Base-by-base conservation (phyloP, 345 rosid genomes). In the Noccaea caerulescens region DNA sequence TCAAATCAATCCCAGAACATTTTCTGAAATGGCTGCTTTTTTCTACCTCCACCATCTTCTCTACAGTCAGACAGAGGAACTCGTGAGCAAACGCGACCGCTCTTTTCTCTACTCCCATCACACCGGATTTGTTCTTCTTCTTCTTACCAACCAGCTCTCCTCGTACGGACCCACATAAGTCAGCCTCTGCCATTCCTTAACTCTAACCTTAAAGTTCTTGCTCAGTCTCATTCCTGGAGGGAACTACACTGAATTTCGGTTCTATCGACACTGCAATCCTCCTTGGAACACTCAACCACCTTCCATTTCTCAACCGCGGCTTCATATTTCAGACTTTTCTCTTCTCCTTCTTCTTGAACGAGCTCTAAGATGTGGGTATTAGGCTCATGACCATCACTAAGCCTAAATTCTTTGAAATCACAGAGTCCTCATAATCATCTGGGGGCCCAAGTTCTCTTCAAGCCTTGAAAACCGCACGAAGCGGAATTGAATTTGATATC, bases 381-480 rank as follows among this genome's bases (percentile, higher is more conserved):
- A 1, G 85, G 89, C 44, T 93, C 95, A 75, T 81, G 52, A 9
- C 80, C 97, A 64, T 80, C 88, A 44, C 67, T 72, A n/a, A 83
- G 86, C 65, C 4, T 74, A 46, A 89, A 91, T 89, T 87, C 51
- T 37, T 59, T 13, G 76, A 69, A 33, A 91, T 88, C 39, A 91
- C 88, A 5, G 99, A 89, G 67, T 87, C 92, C 78, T 93, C 99
- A 71, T 89, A 91, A 50, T 91, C 92, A 81, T 89, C 95, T 1
- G 99, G 98, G 58, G 91, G 91, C 6, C 96, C 93, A 53, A 89
- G 81, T 56, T 94, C 97, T 82, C 90, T 89, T 97, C 96, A 93
- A 11, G 89, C 95, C 80, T 93, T 91, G 66, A 89, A 93, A 67
- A 91, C 39, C 10, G 97, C 93, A 32, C 93, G 87, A 33, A 91